phyloP scores from a whole-genome alignment of 306 rosid genomes.

The Pyrus pyrifolia region DNA sequence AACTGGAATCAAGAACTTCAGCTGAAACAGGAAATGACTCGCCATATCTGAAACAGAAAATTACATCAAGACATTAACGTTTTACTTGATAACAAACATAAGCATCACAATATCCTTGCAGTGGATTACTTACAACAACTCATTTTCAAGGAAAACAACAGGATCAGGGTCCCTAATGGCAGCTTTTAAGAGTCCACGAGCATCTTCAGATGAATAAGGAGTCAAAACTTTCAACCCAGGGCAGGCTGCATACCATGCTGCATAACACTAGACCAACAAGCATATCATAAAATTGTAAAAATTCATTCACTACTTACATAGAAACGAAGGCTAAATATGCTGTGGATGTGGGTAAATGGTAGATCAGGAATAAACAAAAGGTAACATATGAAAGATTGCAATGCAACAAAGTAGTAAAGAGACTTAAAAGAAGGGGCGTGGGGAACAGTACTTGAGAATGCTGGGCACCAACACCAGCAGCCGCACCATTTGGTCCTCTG shows the following conservation, averaged over 20 bases:
- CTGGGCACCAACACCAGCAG: constrained; percentile 99
- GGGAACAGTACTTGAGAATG: constrained; percentile 80
- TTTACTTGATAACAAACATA: constrained; percentile 9
- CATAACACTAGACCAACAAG: constrained; percentile 66
- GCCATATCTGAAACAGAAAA: constrained; percentile 62
- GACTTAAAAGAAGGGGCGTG: constrained; percentile 4
- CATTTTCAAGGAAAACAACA: constrained; percentile 96
- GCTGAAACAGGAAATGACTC: constrained; percentile 95
- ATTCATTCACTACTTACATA: background rate
- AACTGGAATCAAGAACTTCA: constrained; percentile 96
- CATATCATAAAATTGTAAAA: background rate
- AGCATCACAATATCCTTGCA: constrained; percentile 6
- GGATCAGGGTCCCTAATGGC: constrained; percentile 99
- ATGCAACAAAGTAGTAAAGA: background rate
- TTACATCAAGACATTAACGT: constrained; percentile 19
- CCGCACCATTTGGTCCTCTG: constrained; percentile 99
- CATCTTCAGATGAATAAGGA: constrained; percentile 97
- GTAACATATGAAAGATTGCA: background rate
- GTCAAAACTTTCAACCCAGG: constrained; percentile 94
- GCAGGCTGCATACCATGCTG: constrained; percentile 74
- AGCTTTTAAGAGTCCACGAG: constrained; percentile 94
- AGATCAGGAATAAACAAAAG: background rate
- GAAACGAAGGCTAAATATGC: background rate
- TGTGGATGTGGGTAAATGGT: background rate
- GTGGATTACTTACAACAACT: constrained; percentile 67